Evolutionary conservation across 2,329 filamentous ascomycete species (phyloP).

Genomic region (Mycogone perniciosa): DNA sequence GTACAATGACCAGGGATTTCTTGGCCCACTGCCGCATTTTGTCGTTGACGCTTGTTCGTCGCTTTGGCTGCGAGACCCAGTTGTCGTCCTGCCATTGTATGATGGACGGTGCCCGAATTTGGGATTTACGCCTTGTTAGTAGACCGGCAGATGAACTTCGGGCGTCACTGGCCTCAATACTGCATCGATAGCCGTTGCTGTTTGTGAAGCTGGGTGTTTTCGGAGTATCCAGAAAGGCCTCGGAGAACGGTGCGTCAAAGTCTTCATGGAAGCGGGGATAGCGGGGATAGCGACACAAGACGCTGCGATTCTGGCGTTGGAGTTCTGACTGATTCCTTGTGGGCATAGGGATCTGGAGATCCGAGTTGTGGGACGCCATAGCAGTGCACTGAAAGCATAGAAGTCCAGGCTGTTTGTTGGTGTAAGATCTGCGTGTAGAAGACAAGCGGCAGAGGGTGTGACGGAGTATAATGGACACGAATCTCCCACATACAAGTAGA

Average conservation of each 20-base stretch:
- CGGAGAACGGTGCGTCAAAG: constrained; percentile 34
- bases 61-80: constrained; percentile 23
- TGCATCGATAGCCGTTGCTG: constrained; percentile 16
- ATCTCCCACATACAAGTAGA: too few relatives aligned
- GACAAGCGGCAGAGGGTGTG: not conserved
- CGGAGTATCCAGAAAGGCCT: constrained; percentile 28
- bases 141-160: not conserved
- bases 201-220: constrained; percentile 23
- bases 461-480: too few relatives aligned
- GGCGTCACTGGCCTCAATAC: too few relatives aligned
- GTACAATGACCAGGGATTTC: constrained; percentile 24
- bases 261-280: constrained; percentile 34
- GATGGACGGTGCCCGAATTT: constrained; percentile 11
- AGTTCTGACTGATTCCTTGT: constrained; percentile 14
- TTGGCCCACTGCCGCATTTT: constrained; percentile 29
- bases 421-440: not conserved
- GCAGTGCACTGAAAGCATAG: not conserved
- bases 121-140: constrained; percentile 11
- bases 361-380: constrained; percentile 25
- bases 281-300: constrained; percentile 27
- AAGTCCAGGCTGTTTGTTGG: not conserved
- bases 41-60: constrained; percentile 26
- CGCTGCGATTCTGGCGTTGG: constrained; percentile 10
- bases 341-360: constrained; percentile 23
- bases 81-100: constrained; percentile 22